phyloP scores from a whole-genome alignment of 2,329 filamentous ascomycete genomes.

The Hymenoscyphus fraxineus region DNA sequence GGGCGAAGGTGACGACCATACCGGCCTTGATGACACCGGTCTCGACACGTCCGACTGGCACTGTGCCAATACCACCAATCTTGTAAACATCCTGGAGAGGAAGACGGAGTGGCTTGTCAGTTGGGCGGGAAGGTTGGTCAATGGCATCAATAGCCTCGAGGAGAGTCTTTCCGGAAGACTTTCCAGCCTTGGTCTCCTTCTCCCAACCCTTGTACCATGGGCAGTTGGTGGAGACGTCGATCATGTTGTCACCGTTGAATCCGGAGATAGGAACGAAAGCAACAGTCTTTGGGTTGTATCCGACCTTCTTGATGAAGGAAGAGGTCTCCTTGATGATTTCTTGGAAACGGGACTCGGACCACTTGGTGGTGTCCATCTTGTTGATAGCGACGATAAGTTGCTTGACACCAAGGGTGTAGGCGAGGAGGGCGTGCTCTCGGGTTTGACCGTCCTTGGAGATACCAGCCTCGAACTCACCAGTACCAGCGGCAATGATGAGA shows the following conservation, averaged over 20 bases:
- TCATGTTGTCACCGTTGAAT: constrained; percentile 99
- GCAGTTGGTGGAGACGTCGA: constrained; percentile 83
- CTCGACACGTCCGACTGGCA: constrained; percentile 99
- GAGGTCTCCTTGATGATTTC: constrained; percentile 99
- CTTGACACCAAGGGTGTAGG: constrained; percentile 99
- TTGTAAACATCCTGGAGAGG: constrained; percentile 99
- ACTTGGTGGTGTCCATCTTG: constrained; percentile 99
- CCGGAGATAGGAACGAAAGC: constrained; percentile 99
- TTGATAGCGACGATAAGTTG: constrained; percentile 99
- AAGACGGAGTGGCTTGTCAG: constrained; percentile 99
- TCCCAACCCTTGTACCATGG: constrained; percentile 99
- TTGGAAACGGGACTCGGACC: constrained; percentile 92
- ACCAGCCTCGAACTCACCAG: constrained; percentile 99
- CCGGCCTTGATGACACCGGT: constrained; percentile 90
- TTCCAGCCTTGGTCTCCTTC: constrained; percentile 91
- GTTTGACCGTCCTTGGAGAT: constrained; percentile 99
- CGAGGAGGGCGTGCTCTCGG: constrained; percentile 99
- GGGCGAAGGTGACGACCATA: constrained; percentile 98
- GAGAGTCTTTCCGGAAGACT: constrained; percentile 91
- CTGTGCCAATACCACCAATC: constrained; percentile 99
- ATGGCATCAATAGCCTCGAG: constrained; percentile 98
- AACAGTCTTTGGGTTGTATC: constrained; percentile 99
- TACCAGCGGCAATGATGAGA: constrained; percentile 99
- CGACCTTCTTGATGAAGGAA: constrained; percentile 99
- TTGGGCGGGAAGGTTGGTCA: constrained; percentile 85